These are phyloP conservation scores for Neophaeococcomyces aloes DNA, from an alignment of 2,329 filamentous ascomycete species.

Conservation along the genomic window DNA sequence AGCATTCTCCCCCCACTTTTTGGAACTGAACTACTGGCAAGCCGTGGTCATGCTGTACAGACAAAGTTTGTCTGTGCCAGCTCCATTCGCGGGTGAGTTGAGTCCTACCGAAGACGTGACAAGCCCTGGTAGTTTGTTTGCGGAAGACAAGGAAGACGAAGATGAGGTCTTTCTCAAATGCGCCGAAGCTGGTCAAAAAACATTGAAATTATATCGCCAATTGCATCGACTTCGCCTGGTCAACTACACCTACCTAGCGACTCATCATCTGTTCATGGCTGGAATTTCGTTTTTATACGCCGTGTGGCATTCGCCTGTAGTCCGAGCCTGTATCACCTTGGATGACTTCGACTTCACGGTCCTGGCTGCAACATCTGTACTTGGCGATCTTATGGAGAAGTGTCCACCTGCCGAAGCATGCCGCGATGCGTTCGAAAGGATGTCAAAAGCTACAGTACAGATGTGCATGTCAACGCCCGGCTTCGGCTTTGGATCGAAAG, in stretches of 20 bases:
- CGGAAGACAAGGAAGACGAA: conserved; percentile 55
- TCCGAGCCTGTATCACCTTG: conserved; percentile 74
- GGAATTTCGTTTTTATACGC: conserved; percentile 93
- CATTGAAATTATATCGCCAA: conserved; percentile 80
- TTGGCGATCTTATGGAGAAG: conserved; percentile 84
- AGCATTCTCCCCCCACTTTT: conserved; percentile 75
- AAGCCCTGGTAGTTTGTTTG: conserved; percentile 41
- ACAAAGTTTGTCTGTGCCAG: conserved; percentile 77
- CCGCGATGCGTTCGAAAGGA: conserved; percentile 85
- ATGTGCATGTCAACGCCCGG: conserved; percentile 86
- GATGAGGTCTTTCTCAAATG: conserved; percentile 90
- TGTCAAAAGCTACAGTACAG: conserved; percentile 87
- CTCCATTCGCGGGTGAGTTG: conserved; percentile 70
- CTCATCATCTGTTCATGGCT: conserved; percentile 94
- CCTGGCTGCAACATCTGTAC: conserved; percentile 80
- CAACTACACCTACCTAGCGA: conserved; percentile 92
- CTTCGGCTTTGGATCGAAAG: conserved; percentile 45
- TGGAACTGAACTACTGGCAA: conserved; percentile 97
- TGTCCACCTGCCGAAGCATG: conserved; percentile 92
- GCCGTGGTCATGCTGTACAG: conserved; percentile 91
- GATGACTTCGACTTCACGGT: conserved; percentile 98
- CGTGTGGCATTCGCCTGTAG: conserved; percentile 88
- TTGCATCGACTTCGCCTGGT: conserved; percentile 79
- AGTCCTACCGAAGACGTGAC: conserved; percentile 48
- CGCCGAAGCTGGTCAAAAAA: conserved; percentile 87